These are phyloP conservation scores for Leishmania gerbilli DNA, from an alignment of 208 protist species.

Conservation along the genomic window DNA sequence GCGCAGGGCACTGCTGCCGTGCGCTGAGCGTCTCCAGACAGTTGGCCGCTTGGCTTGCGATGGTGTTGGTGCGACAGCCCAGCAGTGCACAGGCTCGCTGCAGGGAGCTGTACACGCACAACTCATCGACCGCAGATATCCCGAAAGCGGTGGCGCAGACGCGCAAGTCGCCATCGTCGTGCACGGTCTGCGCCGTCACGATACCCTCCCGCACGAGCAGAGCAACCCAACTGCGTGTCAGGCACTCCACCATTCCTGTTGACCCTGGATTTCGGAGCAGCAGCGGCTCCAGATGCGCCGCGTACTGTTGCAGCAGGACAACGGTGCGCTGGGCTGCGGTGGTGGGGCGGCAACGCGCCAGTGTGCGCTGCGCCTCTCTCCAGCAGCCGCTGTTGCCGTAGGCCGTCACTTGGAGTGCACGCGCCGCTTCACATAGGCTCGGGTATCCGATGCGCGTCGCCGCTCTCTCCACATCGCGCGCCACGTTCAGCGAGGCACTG, in stretches of 20 bases:
- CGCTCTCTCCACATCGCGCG: slow-evolving; percentile 31
- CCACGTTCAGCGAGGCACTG: slow-evolving; percentile 31
- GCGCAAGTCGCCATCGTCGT: not conserved
- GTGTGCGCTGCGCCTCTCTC: slow-evolving; percentile 10
- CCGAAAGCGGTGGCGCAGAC: slow-evolving; percentile 3
- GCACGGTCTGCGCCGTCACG: not conserved
- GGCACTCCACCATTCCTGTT: not conserved
- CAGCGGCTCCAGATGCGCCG: slow-evolving; percentile 26
- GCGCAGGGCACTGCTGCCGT: slow-evolving; percentile 9
- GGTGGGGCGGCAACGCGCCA: slow-evolving; percentile 16
- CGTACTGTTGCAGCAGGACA: slow-evolving; percentile 27
- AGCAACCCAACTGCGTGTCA: slow-evolving; percentile 25
- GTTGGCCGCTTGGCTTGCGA: not conserved
- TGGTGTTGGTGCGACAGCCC: not conserved
- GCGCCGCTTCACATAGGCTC: slow-evolving; percentile 20
- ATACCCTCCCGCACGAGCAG: slow-evolving; percentile 15
- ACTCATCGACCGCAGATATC: slow-evolving; percentile 8
- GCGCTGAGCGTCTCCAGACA: slow-evolving; percentile 11
- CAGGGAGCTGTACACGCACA: slow-evolving; percentile 27
- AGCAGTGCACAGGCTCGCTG: slow-evolving; percentile 12
- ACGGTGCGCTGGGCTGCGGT: slow-evolving; percentile 1
- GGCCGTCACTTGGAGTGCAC: slow-evolving; percentile 19
- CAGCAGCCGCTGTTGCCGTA: slow-evolving; percentile 15
- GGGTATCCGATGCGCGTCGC: slow-evolving; percentile 52
- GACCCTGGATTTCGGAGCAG: not conserved